Evolutionary conservation across 305 asterid species (phyloP).

Genomic region (Plantago lanceolata): DNA sequence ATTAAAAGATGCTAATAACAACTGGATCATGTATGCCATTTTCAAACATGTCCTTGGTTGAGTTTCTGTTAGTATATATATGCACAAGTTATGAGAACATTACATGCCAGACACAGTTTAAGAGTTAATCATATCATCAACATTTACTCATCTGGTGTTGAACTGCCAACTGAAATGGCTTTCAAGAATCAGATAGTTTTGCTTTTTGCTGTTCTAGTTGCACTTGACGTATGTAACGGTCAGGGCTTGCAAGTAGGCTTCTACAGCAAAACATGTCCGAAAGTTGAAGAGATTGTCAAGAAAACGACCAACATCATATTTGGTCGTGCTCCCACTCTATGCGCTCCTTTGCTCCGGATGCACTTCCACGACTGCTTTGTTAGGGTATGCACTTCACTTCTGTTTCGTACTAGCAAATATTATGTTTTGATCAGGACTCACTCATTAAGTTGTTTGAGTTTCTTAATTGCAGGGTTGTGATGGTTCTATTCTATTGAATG

Average conservation of each 20-base stretch:
- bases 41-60: background rate
- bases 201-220: conserved; percentile 25
- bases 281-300: conserved; percentile 37
- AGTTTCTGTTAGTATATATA: background rate
- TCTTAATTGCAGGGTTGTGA: conserved; percentile 50
- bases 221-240: conserved; percentile 30
- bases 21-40: background rate
- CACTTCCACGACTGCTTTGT: conserved; percentile 67
- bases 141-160: too few species aligned
- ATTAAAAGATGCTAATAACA: background rate
- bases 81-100: background rate
- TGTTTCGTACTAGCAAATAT: background rate
- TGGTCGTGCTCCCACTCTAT: conserved; percentile 41
- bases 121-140: too few species aligned
- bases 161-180: conserved; percentile 30
- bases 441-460: background rate
- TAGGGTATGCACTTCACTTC: conserved; percentile 27
- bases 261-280: conserved; percentile 51
- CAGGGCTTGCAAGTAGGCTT: conserved; percentile 33
- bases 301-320: conserved; percentile 31
- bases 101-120: background rate
- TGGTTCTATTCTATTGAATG: conserved; percentile 51
- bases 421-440: background rate
- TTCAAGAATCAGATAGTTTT: conserved; percentile 24
- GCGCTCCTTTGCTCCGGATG: conserved; percentile 51